These are phyloP conservation scores for Exophiala sp. DNA, from an alignment of 2,329 filamentous ascomycete species.

Conservation along the genomic window DNA sequence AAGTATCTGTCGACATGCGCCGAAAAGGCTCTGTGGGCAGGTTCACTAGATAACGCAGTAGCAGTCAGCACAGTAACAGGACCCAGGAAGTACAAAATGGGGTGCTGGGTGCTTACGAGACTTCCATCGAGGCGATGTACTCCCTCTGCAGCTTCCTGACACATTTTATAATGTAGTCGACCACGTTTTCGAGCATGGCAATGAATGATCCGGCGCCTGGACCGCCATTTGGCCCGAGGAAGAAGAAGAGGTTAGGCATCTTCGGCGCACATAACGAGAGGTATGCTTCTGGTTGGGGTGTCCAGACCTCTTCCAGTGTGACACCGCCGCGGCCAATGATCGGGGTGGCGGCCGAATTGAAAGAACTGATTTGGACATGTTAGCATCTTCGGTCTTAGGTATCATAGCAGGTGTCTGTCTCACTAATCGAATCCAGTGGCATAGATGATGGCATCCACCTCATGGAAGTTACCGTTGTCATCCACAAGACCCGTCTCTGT, in stretches of 20 bases:
- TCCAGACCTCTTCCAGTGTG: slow-evolving; percentile 13
- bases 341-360: slow-evolving; percentile 7
- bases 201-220: slow-evolving; percentile 30
- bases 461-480: slow-evolving; percentile 52
- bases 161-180: slow-evolving; percentile 32
- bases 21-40: slow-evolving; percentile 28
- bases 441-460: slow-evolving; percentile 65
- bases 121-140: slow-evolving; percentile 30
- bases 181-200: slow-evolving; percentile 24
- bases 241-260: slow-evolving; percentile 40
- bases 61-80: not conserved
- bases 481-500: slow-evolving; percentile 60
- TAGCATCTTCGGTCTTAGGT: not conserved
- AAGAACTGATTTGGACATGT: slow-evolving; percentile 1
- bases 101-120: no score
- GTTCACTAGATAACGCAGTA: not conserved
- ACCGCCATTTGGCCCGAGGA: slow-evolving; percentile 31
- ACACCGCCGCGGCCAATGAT: slow-evolving; percentile 31
- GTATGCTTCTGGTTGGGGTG: slow-evolving; percentile 41
- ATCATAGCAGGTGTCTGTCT: slow-evolving; percentile 25
- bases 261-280: slow-evolving; percentile 44
- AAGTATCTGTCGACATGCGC: slow-evolving; percentile 48
- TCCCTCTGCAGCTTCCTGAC: slow-evolving; percentile 32
- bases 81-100: no score
- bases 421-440: slow-evolving; percentile 54